Evolutionary conservation across 768 basidiomycete genomes (phyloP), one percentile per base, ranked within the genome.

Genomic region (Fibroporia radiculosa): DNA sequence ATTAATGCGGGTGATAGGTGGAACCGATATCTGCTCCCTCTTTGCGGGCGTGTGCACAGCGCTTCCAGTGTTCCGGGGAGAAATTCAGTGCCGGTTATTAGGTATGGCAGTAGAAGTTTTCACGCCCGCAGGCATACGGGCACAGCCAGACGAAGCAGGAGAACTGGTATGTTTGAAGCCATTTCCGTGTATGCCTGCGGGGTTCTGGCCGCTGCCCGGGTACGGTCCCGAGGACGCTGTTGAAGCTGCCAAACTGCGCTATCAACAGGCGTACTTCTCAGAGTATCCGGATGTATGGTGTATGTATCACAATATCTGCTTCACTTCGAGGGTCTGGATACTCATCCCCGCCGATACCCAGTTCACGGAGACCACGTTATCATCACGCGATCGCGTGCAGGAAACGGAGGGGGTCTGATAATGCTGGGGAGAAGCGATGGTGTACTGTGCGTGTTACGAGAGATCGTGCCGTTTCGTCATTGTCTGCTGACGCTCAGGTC

Each of bases 361-460:
- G 83, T 79, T 61, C 84, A 85, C 50, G 84, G 84, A 3, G 84
- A 85, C 64, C 82, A 85, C 55, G 68, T 87, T 53, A 57, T 79
- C 47, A 76, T 88, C 64, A 81, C 84, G 54, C 68, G 64, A 55
- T 82, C 82, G 48, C 71, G 69, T 56, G 62, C 65, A 47, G 78
- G 76, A 44, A 88, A 87, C 64, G 84, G 76, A 32, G 85, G 86
- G n/a, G 86, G 86, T 1, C 50, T 89, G 38, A 58, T 87, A 49
- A 88, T 89, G 85, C 71, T 89, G 4, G 87, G 87, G 6, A 73
- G 86, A 40, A 85, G 84, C 42, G 87, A 91, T 54, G 87, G 87
- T 43, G 85, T 88, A 18, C 65, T 88, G 77, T 84, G 56, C 57
- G 79, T 12, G 8, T 31, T 8, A 8, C 29, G 10, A 8, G 29